Evolutionary conservation across 2,329 filamentous ascomycete species (phyloP), one percentile per base, ranked within the genome.

Genomic region (Dactylellina haptotyla): DNA sequence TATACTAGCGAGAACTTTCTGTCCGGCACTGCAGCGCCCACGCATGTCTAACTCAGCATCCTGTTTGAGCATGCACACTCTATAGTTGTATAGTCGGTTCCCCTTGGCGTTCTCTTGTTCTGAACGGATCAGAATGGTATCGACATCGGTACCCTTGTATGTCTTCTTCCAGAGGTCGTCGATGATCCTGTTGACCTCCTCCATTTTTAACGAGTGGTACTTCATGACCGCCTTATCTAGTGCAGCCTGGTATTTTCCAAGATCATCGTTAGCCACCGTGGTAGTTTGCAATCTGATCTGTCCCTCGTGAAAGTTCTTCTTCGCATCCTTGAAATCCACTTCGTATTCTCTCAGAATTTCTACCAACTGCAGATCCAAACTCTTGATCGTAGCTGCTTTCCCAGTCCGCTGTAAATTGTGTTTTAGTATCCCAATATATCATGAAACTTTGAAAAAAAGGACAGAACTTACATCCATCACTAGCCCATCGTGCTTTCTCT

Each of bases 31-130:
- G 84, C 95, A 99, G 63, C 95, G 91, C 0, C 95, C 96, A 75
- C 95, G 92, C 95, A 99, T 99, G 83, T 99, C 95, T 93, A 99
- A 97, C 81, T 99, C 95, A 0, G 91, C 92, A 79, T 96, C 93
- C 80, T 94, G 90, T 83, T 99, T 99, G 77, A 97, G 88, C 95
- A 99, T 99, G 81, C 92, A 93, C 4, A 99, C 90, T 50, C 95
- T 91, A 84, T 99, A 99, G 82, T 99, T 98, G 85, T 98, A 98
- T 75, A 85, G 91, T 78, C 92, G 89, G 78, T 92, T 93, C 58
- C 87, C 89, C 65, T 87, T 87, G 41, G 84, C 84, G 50, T 86
- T 87, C 80, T 98, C 95, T 77, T 89, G 90, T 81, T 98, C 94
- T 16, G 93, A 97, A 41, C 91, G 90, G 82, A 99, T 98, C 79